Base-by-base conservation (phyloP, 2,329 filamentous ascomycete species). In the Aureobasidium namibiae region DNA sequence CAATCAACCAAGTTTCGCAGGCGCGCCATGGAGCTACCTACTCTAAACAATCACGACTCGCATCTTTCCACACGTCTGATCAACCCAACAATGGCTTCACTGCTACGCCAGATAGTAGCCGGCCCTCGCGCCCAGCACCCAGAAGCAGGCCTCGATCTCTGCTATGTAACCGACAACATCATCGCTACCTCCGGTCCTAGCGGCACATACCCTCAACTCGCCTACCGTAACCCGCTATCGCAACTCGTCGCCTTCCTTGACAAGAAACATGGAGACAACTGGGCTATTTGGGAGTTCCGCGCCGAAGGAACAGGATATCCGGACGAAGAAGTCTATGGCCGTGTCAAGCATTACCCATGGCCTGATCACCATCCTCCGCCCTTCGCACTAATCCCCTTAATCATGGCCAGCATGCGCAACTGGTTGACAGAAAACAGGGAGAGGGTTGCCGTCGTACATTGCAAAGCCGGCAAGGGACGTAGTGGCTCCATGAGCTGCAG, bases 211-310 rank as follows among this genome's bases (percentile, higher is more conserved):
- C 92, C 94, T 0, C 87, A 95, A 71, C 85, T 88, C 63, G 91
- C 90, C 61, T 99, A 97, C 75, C 89, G 94, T 69, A 99, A 96
- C 70, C 92, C 92, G 0, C 85, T 96, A 52, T 87, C 95, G 69
- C 83, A 87, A 39, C 83, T 99, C 23, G 90, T 97, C 61, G 82
- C 83, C 64, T 99, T 92, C 71, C 86, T 99, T 63, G 90, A 97
- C 74, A 77, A 81, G 45, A 90, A 91, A 68, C 94, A 99, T 74
- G 87, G 82, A 29, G 76, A 84, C 26, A 78, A 94, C 63, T 99
- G 94, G 94, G 85, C 88, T 3, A 96, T 99, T 67, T 99, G 92
- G 90, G 94, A 99, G 75, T 99, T 99, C 67, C 86, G 94, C 46
- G 94, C 91, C 36, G 94, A 99, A 72, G 94, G 94, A 5, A 96